These are phyloP conservation scores for Vanrija humicola DNA, from an alignment of 1,284 basidiomycete species.

Conservation along the genomic window DNA sequence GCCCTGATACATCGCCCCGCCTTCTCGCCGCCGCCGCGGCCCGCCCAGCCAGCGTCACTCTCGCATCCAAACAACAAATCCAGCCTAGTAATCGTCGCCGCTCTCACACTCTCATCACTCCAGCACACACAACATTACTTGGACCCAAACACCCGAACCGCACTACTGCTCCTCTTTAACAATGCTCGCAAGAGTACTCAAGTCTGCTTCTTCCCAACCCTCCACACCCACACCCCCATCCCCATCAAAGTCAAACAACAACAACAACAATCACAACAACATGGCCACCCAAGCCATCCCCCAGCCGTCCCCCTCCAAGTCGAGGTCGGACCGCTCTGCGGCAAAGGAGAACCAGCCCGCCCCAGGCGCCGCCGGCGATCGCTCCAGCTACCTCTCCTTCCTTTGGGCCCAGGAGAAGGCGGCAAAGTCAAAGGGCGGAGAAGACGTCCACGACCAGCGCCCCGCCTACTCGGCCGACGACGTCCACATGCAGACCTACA, in stretches of 20 bases:
- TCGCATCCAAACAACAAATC: conserved; percentile 6
- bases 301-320: conserved; percentile 34
- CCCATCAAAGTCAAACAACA: conserved; percentile 10
- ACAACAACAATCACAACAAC: not conserved
- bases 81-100: conserved; percentile 1
- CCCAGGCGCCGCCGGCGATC: conserved; percentile 13
- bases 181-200: conserved; percentile 14
- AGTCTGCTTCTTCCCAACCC: conserved; percentile 25
- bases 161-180: not conserved
- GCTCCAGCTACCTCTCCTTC: conserved; percentile 45
- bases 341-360: conserved; percentile 30
- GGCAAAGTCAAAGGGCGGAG: conserved; percentile 14
- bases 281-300: conserved; percentile 18
- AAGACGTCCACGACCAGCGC: conserved; percentile 21
- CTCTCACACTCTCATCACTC: not conserved
- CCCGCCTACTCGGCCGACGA: conserved; percentile 29
- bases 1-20: no score
- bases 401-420: conserved; percentile 32
- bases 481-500: conserved; percentile 50
- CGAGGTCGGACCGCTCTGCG: conserved; percentile 13
- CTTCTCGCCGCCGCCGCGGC: no score
- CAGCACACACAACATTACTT: not conserved
- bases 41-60: not conserved
- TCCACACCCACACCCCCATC: conserved; percentile 14
- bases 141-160: not conserved